Conservation (phyloP, 306 rosid genomes). For the Cicer judaicum region DNA sequence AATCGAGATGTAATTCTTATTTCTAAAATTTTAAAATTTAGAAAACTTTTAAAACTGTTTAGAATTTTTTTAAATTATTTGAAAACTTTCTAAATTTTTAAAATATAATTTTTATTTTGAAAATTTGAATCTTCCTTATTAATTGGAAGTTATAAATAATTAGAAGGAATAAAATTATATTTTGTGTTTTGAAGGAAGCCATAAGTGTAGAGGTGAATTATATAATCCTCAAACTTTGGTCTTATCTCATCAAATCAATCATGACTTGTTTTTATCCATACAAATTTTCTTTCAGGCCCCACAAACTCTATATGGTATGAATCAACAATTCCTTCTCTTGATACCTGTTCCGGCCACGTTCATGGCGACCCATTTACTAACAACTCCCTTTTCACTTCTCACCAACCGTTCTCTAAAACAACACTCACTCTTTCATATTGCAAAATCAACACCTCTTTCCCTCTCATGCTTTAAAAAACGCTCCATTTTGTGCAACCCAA, state of each 20-base stretch:
- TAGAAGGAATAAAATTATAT: no score
- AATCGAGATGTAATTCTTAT: no score
- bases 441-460: conserved; percentile 44
- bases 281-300: conserved; percentile 45
- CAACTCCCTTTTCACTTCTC: conserved; percentile 43
- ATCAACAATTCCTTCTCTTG: conserved; percentile 11
- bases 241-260: conserved; percentile 45
- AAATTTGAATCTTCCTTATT: no score
- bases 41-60: no score
- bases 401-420: conserved; percentile 39
- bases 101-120: no score
- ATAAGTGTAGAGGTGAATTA: no score
- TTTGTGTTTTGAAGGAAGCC: no score
- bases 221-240: not conserved
- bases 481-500: conserved; percentile 29
- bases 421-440: conserved; percentile 12
- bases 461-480: conserved; percentile 16
- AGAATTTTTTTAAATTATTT: no score
- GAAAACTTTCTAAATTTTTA: no score
- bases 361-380: conserved; percentile 62
- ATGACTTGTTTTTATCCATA: conserved; percentile 48
- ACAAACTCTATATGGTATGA: conserved; percentile 2
- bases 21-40: no score
- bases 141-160: no score
- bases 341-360: not conserved